Percentiles rank a stretch among this genome's conserved stretches.
phyloP scores from a whole-genome alignment of 2,329 filamentous ascomycete species.

The Clarireedia homoeocarpa region DNA sequence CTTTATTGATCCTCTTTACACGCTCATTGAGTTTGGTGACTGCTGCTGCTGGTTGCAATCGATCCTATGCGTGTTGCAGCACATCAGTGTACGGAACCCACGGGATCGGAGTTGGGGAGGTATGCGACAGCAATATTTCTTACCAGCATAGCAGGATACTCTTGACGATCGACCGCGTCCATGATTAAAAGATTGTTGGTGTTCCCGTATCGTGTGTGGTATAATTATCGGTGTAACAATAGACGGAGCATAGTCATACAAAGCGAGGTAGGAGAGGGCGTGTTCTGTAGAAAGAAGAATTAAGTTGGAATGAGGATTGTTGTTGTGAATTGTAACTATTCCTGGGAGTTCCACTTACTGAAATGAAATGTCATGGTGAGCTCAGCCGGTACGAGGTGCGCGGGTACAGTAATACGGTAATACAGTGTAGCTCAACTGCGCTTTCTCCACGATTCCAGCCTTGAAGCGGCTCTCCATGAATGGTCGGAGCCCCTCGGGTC shows the following conservation, averaged over 20 bases:
- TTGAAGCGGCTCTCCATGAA: background rate
- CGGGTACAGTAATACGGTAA: too few species aligned
- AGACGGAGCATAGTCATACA: slow-evolving; percentile 25
- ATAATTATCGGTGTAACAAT: slow-evolving; percentile 20
- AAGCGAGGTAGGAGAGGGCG: background rate
- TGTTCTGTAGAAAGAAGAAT: background rate
- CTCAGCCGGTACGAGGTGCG: too few species aligned
- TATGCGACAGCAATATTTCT: slow-evolving; percentile 33
- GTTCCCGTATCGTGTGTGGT: background rate
- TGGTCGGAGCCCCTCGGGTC: background rate
- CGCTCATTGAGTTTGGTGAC: slow-evolving; percentile 77
- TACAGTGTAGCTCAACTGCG: background rate
- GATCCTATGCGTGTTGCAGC: slow-evolving; percentile 50
- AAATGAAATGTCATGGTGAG: too few species aligned
- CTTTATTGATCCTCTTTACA: slow-evolving; percentile 73
- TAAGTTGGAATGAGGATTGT: background rate
- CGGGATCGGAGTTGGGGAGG: slow-evolving; percentile 15
- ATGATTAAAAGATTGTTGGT: slow-evolving; percentile 37
- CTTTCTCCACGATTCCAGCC: slow-evolving; percentile 1
- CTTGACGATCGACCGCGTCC: slow-evolving; percentile 73
- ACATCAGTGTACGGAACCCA: slow-evolving; percentile 2
- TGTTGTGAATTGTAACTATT: background rate
- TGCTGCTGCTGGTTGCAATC: slow-evolving; percentile 74
- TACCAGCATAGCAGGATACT: slow-evolving; percentile 94
- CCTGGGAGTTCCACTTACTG: too few species aligned